Percentiles rank a stretch among this genome's conserved stretches.
These are phyloP conservation scores for Hawksworthiomyces lignivorus DNA, from an alignment of 2,329 filamentous ascomycete species.

Conservation along the genomic window DNA sequence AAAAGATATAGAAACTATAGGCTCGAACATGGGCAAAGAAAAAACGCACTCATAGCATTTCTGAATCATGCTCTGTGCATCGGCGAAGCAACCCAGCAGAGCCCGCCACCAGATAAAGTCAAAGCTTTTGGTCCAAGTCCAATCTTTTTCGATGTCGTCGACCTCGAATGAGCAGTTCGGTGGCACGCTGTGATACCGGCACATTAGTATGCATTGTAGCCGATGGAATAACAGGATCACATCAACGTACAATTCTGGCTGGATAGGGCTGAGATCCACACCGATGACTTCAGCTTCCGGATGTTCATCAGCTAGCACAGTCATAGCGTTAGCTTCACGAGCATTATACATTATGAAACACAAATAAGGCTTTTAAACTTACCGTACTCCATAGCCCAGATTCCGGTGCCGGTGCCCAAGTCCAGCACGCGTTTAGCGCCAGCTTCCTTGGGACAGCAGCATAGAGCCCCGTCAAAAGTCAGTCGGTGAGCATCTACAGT, in stretches of 20 bases:
- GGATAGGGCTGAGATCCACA: slow-evolving; percentile 17
- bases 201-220: too few species aligned
- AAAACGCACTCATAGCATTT: slow-evolving; percentile 16
- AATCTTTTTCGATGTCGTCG: slow-evolving; percentile 18
- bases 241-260: slow-evolving; percentile 11
- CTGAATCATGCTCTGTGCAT: slow-evolving; percentile 12
- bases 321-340: too few species aligned
- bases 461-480: slow-evolving; percentile 11
- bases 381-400: slow-evolving; percentile 18
- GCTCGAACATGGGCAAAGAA: too few species aligned
- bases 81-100: slow-evolving; percentile 15
- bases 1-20: too few species aligned
- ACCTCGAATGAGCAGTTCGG: slow-evolving; percentile 16
- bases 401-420: slow-evolving; percentile 16
- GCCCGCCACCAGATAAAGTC: slow-evolving; percentile 18
- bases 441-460: slow-evolving; percentile 13
- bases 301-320: slow-evolving; percentile 15
- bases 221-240: too few species aligned
- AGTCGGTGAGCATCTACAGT: slow-evolving; percentile 10
- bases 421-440: slow-evolving; percentile 16
- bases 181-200: slow-evolving; percentile 3
- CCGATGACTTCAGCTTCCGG: slow-evolving; percentile 17
- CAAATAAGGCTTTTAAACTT: too few species aligned
- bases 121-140: slow-evolving; percentile 16
- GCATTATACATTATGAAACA: too few species aligned